Evolutionary conservation across 305 asterid genomes (phyloP), one percentile per base, ranked within the genome.

Genomic region (Fraxinus latifolia): DNA sequence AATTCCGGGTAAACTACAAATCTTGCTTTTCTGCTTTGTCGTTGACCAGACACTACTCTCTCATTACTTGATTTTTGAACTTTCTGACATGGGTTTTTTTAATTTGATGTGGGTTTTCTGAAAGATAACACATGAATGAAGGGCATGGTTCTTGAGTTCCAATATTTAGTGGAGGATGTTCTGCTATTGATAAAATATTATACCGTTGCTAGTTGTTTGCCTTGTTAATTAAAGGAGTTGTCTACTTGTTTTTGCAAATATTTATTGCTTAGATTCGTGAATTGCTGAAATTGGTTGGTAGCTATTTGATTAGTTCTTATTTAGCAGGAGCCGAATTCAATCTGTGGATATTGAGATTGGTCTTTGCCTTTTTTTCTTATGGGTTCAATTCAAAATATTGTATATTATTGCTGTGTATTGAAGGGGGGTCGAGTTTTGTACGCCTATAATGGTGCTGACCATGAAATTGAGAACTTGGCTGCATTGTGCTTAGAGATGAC

Each of bases 331-430:
- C 19, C 27, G 77, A n/a, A 2, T 77, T 39, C 78, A 65, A 25
- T 81, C 71, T 42, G 42, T 68, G 4, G 29, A 9, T 21, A 37
- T 33, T 25, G 86, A 27, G 74, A 70, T 37, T 53, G 37, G 19
- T 17, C 71, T 31, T 25, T 11, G 32, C 79, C 5, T 70, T 9
- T 21, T 31, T 29, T 15, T 34, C 37, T 11, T 50, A 90, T 92
- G 95, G 94, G 78, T 62, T 75, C 89, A 32, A 83, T 80, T 77
- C 84, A 81, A 39, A 86, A 77, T 9, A 70, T 82, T 44, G 87
- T 93, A 76, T 81, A 77, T 19, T 91, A 90, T 87, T 90, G 94
- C 87, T 93, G 93, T 77, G 87, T 90, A 31, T 90, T 91, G 74
- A 92, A 88, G 87, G 92, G 84, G 3, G 92, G 90, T 68, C 86